Conservation (phyloP, 1,284 basidiomycete species). For the Kwoniella shivajii region DNA sequence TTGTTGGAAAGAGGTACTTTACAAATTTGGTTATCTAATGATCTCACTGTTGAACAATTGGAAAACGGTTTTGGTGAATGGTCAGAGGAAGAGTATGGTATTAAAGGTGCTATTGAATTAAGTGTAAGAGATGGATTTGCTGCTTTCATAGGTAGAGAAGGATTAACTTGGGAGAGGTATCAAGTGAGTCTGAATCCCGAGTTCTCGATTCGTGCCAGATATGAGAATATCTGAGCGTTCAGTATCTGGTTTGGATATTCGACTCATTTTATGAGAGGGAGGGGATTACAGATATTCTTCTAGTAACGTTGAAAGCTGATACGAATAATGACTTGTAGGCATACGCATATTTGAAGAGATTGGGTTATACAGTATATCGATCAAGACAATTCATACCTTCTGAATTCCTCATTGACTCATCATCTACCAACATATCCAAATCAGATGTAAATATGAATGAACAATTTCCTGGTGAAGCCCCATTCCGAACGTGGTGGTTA, state of each 20-base stretch:
- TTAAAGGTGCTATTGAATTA: constrained; percentile 91
- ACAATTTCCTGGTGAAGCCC: constrained; percentile 16
- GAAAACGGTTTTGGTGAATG: constrained; percentile 35
- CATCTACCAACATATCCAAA: neutral
- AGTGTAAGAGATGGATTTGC: constrained; percentile 86
- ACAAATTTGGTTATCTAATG: constrained; percentile 69
- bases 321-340: constrained; percentile 65
- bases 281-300: too few species aligned
- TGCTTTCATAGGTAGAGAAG: constrained; percentile 77
- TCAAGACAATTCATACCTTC: constrained; percentile 45
- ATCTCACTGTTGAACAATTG: constrained; percentile 22
- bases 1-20: constrained; percentile 84
- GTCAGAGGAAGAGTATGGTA: constrained; percentile 59
- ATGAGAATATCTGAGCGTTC: too few species aligned
- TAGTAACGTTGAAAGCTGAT: too few species aligned
- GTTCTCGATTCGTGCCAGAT: too few species aligned
- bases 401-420: constrained; percentile 26
- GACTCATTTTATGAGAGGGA: too few species aligned
- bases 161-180: constrained; percentile 77
- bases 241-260: too few species aligned
- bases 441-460: neutral
- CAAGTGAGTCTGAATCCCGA: constrained; percentile 62
- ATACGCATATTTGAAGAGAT: constrained; percentile 84
- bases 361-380: constrained; percentile 86
- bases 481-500: constrained; percentile 37